These are phyloP conservation scores for Barnettozyma botsteinii DNA, from an alignment of 805 yeast species.

Conservation along the genomic window DNA sequence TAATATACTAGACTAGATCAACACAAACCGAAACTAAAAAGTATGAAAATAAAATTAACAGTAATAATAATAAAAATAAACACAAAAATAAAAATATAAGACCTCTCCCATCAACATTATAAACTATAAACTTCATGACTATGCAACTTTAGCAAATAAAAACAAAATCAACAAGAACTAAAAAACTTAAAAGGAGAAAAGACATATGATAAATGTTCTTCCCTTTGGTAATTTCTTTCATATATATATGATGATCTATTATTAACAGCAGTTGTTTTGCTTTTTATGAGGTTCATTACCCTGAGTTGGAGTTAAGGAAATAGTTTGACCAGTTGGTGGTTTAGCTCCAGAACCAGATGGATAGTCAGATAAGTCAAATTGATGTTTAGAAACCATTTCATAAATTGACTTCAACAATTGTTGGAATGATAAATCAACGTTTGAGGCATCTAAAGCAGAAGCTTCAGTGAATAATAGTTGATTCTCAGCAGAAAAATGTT, in stretches of 20 bases:
- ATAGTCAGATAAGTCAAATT: constrained; percentile 77
- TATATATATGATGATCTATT: too few relatives aligned
- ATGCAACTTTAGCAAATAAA: background rate
- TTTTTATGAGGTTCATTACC: constrained; percentile 60
- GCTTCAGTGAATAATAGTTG: constrained; percentile 92
- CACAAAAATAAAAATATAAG: background rate
- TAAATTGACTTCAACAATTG: constrained; percentile 89
- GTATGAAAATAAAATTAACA: background rate
- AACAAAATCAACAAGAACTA: background rate
- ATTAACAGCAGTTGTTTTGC: constrained; percentile 58
- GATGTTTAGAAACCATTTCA: constrained; percentile 91
- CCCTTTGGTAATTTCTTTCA: too few relatives aligned
- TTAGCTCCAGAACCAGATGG: constrained; percentile 46
- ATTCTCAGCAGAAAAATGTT: constrained; percentile 89
- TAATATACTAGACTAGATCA: background rate
- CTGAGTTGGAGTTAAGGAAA: constrained; percentile 89
- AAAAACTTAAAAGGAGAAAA: too few relatives aligned
- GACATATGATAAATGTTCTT: background rate
- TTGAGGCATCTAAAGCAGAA: constrained; percentile 87
- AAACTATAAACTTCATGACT: background rate
- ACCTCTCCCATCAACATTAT: background rate
- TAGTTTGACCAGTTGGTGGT: constrained; percentile 84
- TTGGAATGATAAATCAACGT: constrained; percentile 91
- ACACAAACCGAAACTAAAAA: background rate
- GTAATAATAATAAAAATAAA: background rate